Percentiles rank a stretch among this genome's conserved stretches.
phyloP scores from a whole-genome alignment of 345 rosid genomes.

The Salix koriyanagi region DNA sequence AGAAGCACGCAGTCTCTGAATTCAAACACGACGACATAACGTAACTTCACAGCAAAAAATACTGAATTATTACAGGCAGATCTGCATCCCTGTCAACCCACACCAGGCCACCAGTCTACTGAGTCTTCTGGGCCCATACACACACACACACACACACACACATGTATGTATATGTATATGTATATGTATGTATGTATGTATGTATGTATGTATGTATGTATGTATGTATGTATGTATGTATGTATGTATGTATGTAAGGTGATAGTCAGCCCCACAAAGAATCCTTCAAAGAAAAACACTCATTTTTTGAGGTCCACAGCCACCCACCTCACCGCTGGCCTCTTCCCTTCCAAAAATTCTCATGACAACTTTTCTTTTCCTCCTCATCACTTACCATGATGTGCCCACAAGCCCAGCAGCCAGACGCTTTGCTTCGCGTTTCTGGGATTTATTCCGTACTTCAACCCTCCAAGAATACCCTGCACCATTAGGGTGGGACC shows the following conservation, averaged over 20 bases:
- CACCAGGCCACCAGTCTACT: background rate
- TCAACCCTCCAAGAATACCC: constrained; percentile 1
- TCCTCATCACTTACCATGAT: background rate
- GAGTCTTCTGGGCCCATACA: background rate
- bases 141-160: too few relatives aligned
- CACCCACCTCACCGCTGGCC: background rate
- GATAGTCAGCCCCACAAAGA: constrained; percentile 19
- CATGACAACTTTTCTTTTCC: background rate
- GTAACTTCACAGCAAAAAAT: constrained; percentile 24
- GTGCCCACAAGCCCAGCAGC: constrained; percentile 33
- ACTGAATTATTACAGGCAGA: constrained; percentile 13
- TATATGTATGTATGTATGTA: too few relatives aligned
- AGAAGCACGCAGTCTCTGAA: background rate
- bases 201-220: background rate
- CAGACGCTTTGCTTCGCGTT: constrained; percentile 2
- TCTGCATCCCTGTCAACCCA: constrained; percentile 15
- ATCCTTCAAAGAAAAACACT: background rate
- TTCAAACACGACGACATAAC: constrained; percentile 17
- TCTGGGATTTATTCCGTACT: constrained; percentile 19
- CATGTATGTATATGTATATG: background rate
- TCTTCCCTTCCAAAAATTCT: background rate
- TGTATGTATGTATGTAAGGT: background rate
- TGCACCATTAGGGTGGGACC: background rate
- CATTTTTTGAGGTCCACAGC: constrained; percentile 1
- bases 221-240: too few relatives aligned